A percentile compares a stretch with the other conserved stretches of the same genome.
These are phyloP conservation scores for Bipolaris oryzae DNA, from an alignment of 2,329 filamentous ascomycete genomes.

Conservation along the genomic window DNA sequence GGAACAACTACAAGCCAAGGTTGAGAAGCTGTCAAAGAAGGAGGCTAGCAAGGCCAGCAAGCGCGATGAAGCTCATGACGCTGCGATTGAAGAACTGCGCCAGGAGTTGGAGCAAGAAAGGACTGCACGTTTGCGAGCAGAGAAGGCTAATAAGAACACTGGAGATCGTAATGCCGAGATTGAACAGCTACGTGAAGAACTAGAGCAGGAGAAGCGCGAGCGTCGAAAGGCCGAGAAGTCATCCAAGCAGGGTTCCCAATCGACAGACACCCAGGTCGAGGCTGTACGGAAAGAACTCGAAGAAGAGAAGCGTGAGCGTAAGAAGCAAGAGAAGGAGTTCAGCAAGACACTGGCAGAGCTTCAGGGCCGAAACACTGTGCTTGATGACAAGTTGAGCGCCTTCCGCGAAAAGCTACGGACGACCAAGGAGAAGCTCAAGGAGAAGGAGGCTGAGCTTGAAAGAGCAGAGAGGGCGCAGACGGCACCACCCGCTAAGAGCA, in stretches of 20 bases:
- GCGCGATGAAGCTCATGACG: slow-evolving; percentile 41
- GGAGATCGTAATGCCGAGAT: slow-evolving; percentile 32
- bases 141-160: slow-evolving; percentile 45
- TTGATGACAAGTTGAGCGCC: slow-evolving; percentile 73
- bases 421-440: slow-evolving; percentile 75
- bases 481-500: slow-evolving; percentile 38
- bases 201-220: slow-evolving; percentile 52
- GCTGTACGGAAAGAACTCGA: slow-evolving; percentile 58
- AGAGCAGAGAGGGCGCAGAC: slow-evolving; percentile 52
- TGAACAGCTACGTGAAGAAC: slow-evolving; percentile 37
- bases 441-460: slow-evolving; percentile 60
- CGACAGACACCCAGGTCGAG: slow-evolving; percentile 53
- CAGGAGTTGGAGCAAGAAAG: slow-evolving; percentile 53
- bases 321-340: slow-evolving; percentile 59
- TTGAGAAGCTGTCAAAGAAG: slow-evolving; percentile 44
- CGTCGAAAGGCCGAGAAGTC: slow-evolving; percentile 41
- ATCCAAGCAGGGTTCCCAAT: slow-evolving; percentile 47
- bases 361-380: slow-evolving; percentile 65
- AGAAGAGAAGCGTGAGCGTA: slow-evolving; percentile 58
- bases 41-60: slow-evolving; percentile 43
- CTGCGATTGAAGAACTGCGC: slow-evolving; percentile 41
- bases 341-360: slow-evolving; percentile 65
- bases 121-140: slow-evolving; percentile 34
- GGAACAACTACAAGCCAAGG: slow-evolving; percentile 40
- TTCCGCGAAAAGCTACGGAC: slow-evolving; percentile 72